A percentile compares a stretch with the other conserved stretches of the same genome.
These are phyloP conservation scores for Nemania sp. DNA, from an alignment of 2,329 filamentous ascomycete genomes.

Conservation along the genomic window DNA sequence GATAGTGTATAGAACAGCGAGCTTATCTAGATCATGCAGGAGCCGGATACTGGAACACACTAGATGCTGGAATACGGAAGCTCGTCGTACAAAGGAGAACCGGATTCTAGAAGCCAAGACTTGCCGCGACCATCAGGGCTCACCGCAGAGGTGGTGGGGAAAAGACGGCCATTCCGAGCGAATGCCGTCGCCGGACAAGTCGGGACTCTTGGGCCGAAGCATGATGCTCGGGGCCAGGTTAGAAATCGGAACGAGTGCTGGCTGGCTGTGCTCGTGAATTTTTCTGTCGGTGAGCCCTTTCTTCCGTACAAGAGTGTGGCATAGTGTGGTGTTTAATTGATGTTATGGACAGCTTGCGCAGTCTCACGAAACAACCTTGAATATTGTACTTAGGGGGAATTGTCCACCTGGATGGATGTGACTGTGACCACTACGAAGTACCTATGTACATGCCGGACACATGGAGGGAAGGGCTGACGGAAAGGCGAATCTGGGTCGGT, in stretches of 20 bases:
- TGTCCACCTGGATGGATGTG: too few species aligned
- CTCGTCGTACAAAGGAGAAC: conserved; percentile 8
- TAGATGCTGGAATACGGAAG: conserved; percentile 3
- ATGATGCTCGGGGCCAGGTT: not conserved
- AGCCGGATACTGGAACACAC: not conserved
- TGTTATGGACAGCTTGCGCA: too few species aligned
- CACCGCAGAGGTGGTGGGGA: conserved; percentile 31
- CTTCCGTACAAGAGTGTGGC: too few species aligned
- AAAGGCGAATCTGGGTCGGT: conserved; percentile 12
- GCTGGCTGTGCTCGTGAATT: not conserved
- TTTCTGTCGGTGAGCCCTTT: conserved; percentile 24
- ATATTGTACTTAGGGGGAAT: too few species aligned
- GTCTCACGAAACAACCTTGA: too few species aligned
- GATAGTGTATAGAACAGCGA: not conserved
- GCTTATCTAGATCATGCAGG: not conserved
- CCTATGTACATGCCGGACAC: too few species aligned
- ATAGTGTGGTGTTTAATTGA: too few species aligned
- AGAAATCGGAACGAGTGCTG: not conserved
- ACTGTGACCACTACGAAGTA: too few species aligned
- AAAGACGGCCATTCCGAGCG: conserved; percentile 36
- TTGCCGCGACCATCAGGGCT: conserved; percentile 15
- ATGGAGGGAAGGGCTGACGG: conserved; percentile 18
- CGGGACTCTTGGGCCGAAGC: conserved; percentile 31
- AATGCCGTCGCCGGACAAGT: conserved; percentile 29
- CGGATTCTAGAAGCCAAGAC: conserved; percentile 25